Base-by-base conservation (phyloP, 768 basidiomycete species). In the Collybiopsis confluens region DNA sequence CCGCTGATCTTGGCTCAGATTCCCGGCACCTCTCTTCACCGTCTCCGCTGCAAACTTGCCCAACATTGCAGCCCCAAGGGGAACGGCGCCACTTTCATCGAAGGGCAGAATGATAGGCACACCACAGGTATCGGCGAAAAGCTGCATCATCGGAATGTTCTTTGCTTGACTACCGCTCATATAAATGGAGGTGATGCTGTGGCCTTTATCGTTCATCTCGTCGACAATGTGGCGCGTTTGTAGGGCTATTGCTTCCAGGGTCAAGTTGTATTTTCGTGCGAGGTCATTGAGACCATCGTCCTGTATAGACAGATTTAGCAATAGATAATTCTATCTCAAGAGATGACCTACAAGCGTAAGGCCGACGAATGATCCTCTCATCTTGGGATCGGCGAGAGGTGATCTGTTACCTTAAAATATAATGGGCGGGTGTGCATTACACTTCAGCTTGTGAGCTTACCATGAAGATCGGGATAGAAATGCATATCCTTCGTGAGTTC, bases 211-310 rank as follows among this genome's bases (percentile, higher is more conserved):
- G 70, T 98, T 96, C 77, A 98, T 87, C 56, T 82, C 80, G 62
- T 94, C 90, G 55, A 98, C 75, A 68, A 99, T 98, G 68, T 97
- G 94, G 10, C 90, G 79, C 27, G 93, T 97, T 68, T 98, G 95
- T 21, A 97, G 81, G 15, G 93, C 90, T 67, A 99, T 95, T 18
- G 93, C 83, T 72, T 97, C 91, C 43, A 98, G 82, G 0, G 94
- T 88, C 52, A 92, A 81, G 62, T 92, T 85, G 73, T 96, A 98
- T 65, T 90, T 92, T 56, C 83, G 81, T 10, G 95, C 91, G 52
- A 99, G 85, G 68, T 97, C 94, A 47, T 73, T 65, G 33, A 97
- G 73, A 33, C 80, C 78, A 58, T 78, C 73, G 64, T 93, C 90
- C 85, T 88, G 59, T 21, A 26, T 5, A 5, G 47, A 36, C 15